Conservation (phyloP, 345 rosid species). For the Carallia pectinifolia region DNA sequence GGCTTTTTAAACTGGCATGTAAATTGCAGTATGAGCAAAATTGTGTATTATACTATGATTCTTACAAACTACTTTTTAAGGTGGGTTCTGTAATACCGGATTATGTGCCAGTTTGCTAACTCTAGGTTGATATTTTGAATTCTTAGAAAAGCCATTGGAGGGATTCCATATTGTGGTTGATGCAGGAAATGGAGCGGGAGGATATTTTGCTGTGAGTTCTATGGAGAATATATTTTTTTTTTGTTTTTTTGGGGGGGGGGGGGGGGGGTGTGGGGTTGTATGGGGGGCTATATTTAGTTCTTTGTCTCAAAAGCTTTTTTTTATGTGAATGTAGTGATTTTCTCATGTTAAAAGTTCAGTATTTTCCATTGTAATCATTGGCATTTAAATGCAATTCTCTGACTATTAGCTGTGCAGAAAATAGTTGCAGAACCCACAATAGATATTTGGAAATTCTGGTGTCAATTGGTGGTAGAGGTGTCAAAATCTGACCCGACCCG, state of each 20-base stretch:
- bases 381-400: too few relatives aligned
- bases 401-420: too few relatives aligned
- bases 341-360: too few relatives aligned
- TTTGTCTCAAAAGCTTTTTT: too few relatives aligned
- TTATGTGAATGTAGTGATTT: too few relatives aligned
- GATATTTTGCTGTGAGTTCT: slow-evolving; percentile 86
- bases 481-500: too few relatives aligned
- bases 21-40: slow-evolving; percentile 3
- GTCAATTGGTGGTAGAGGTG: too few relatives aligned
- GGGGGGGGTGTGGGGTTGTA: too few relatives aligned
- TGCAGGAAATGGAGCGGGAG: slow-evolving; percentile 99
- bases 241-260: not conserved
- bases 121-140: slow-evolving; percentile 27
- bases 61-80: slow-evolving; percentile 1
- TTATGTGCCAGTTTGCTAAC: slow-evolving; percentile 21
- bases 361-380: too few relatives aligned
- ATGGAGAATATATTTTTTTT: slow-evolving; percentile 3
- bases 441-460: too few relatives aligned
- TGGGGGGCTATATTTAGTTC: too few relatives aligned
- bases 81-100: not conserved
- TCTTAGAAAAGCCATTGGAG: slow-evolving; percentile 86
- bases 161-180: slow-evolving; percentile 97
- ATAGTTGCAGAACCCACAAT: too few relatives aligned
- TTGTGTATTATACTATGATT: slow-evolving; percentile 2
- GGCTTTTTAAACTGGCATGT: not conserved